Evolutionary conservation across 345 rosid species (phyloP), one percentile per base, ranked within the genome.

Genomic region (Limnanthes douglasii): DNA sequence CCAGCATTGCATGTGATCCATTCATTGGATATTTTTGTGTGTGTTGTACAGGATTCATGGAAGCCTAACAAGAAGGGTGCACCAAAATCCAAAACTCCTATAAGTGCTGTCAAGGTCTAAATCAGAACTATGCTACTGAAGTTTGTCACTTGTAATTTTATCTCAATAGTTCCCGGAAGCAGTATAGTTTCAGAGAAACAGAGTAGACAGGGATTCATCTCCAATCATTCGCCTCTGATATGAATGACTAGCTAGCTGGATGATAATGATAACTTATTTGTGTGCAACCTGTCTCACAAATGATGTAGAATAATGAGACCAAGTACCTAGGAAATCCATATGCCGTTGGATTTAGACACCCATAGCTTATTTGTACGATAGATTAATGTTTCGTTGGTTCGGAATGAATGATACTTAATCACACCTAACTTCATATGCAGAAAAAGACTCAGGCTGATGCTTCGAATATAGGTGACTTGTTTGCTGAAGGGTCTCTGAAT

Each of bases 401-500:
- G 32, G 30, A 41, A 43, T 36, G 49, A 15, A 19, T 6, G 6
- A 15, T 6, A 29, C 11, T 6, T 37, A 18, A 22, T 39, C 45
- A 14, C 19, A 8, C 41, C 0, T 11, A 21, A n/a, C n/a, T n/a
- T n/a, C 28, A 34, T 31, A 16, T 64, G 47, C 80, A 86, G 96
- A 65, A 44, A 43, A 25, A 31, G n/a, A 65, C 59, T 35, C 51
- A 28, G 24, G 64, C 46, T 31, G 69, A 43, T 36, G 62, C 72
- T 42, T 66, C 96, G 48, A 80, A 74, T 57, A 77, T 80, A 1
- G 94, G 90, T 11, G 96, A 86, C 54, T 49, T 86, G 69, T 85
- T 86, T 57, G 56, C 86, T 38, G 96, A 86, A 70, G 96, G 94
- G 15, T 80, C 86, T 4, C 60, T 86, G 36, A 84, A 90, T 51